A percentile compares a stretch with the other conserved stretches of the same genome.
These are phyloP conservation scores for Graphilbum ipis-grandicollis DNA, from an alignment of 2,329 filamentous ascomycete genomes.

Conservation along the genomic window DNA sequence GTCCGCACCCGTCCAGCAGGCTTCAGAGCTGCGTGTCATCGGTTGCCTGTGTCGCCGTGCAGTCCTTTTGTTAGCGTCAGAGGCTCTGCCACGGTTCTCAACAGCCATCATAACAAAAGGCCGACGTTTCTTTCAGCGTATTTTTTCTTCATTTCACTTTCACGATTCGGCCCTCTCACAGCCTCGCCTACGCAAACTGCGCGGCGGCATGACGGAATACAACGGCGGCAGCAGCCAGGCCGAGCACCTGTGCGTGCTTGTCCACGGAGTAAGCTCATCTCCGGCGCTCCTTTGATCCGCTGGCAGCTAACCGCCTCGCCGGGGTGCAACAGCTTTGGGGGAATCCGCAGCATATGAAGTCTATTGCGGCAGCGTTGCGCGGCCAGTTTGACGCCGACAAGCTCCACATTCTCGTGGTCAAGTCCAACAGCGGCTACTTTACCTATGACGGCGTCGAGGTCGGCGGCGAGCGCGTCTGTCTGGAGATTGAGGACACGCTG, in stretches of 20 bases:
- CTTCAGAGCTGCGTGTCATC: too few species aligned
- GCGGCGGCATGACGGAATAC: slow-evolving; percentile 21
- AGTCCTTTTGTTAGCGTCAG: too few species aligned
- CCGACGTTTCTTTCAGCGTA: too few species aligned
- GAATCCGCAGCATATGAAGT: slow-evolving; percentile 55
- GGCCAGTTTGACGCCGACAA: slow-evolving; percentile 41
- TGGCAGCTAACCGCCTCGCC: not conserved
- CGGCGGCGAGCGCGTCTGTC: slow-evolving; percentile 48
- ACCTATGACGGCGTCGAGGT: slow-evolving; percentile 55
- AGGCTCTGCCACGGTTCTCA: too few species aligned
- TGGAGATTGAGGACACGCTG: slow-evolving; percentile 49
- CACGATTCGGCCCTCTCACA: too few species aligned
- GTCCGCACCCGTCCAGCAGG: too few species aligned
- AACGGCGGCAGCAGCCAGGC: slow-evolving; percentile 35
- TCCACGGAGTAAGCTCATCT: slow-evolving; percentile 57
- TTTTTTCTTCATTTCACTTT: too few species aligned
- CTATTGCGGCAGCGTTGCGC: slow-evolving; percentile 48
- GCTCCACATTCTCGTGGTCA: slow-evolving; percentile 53
- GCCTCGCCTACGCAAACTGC: not conserved
- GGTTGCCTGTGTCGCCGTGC: too few species aligned
- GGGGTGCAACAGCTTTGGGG: slow-evolving; percentile 57
- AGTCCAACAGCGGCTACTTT: slow-evolving; percentile 56
- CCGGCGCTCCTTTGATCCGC: too few species aligned
- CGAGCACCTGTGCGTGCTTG: slow-evolving; percentile 59
- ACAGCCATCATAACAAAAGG: too few species aligned